A percentile compares a stretch with the other conserved stretches of the same genome.
Conservation (phyloP, 371 early-diverging fungal species). For the Fennellomyces sp. region DNA sequence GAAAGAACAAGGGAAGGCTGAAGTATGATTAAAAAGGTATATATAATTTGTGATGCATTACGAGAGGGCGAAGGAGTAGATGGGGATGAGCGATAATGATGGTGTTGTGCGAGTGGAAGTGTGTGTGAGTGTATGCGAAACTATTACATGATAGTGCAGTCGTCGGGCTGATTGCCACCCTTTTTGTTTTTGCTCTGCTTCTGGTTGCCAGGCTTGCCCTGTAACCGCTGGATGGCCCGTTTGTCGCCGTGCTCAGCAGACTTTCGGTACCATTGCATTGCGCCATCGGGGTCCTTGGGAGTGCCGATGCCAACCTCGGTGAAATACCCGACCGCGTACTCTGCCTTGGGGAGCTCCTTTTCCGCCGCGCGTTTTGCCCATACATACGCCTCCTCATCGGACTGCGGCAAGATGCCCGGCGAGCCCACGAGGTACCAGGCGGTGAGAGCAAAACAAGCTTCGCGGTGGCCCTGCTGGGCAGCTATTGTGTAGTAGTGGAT, state of each 20-base stretch:
- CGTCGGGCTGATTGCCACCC: constrained; percentile 29
- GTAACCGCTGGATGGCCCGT: constrained; percentile 69
- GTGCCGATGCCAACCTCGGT: constrained; percentile 84
- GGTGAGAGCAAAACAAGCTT: constrained; percentile 86
- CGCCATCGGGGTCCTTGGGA: constrained; percentile 65
- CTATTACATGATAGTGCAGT: constrained; percentile 51
- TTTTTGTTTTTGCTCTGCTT: constrained; percentile 28
- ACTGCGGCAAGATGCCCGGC: constrained; percentile 74
- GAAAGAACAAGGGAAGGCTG: no score
- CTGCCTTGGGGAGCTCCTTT: constrained; percentile 83
- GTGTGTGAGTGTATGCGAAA: neutral
- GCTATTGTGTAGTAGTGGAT: constrained; percentile 80
- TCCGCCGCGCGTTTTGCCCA: constrained; percentile 91
- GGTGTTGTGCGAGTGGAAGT: neutral
- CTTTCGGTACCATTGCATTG: constrained; percentile 81
- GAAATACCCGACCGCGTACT: constrained; percentile 89
- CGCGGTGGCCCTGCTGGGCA: constrained; percentile 89
- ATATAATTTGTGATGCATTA: neutral
- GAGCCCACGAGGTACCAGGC: constrained; percentile 93
- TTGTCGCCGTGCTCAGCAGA: constrained; percentile 85
- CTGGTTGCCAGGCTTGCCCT: constrained; percentile 33
- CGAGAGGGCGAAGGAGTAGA: neutral
- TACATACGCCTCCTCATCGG: constrained; percentile 86
- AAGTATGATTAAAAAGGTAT: neutral
- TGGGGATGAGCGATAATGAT: neutral